Conservation (phyloP, 1,284 basidiomycete genomes). For the Boletus holoroseus region DNA sequence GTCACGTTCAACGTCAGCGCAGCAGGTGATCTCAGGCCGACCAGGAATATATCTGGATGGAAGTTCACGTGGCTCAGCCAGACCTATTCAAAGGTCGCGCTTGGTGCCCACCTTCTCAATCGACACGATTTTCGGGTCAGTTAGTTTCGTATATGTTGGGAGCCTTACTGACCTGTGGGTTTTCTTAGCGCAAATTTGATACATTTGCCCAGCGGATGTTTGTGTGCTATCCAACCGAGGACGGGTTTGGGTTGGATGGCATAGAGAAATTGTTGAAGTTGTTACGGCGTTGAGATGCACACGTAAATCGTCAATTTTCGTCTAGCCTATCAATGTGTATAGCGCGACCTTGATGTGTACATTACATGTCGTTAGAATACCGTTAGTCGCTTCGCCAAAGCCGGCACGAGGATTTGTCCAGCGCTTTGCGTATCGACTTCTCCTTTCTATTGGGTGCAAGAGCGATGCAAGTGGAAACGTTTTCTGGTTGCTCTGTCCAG, state of each 20-base stretch:
- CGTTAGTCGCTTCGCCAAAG: constrained; percentile 23
- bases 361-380: not conserved
- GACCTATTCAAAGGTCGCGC: constrained; percentile 37
- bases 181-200: constrained; percentile 40
- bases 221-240: constrained; percentile 39
- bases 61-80: constrained; percentile 38
- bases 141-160: not conserved
- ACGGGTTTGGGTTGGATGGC: constrained; percentile 41
- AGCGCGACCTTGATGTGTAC: not conserved
- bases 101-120: constrained; percentile 35
- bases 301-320: too few species aligned
- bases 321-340: not conserved
- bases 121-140: constrained; percentile 41
- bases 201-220: constrained; percentile 39
- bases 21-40: constrained; percentile 34
- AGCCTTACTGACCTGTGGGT: not conserved
- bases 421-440: constrained; percentile 37
- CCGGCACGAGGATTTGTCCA: constrained; percentile 35
- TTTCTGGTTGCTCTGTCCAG: constrained; percentile 53
- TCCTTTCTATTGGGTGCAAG: constrained; percentile 47
- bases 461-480: constrained; percentile 48
- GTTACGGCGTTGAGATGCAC: constrained; percentile 28
- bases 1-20: constrained; percentile 45
- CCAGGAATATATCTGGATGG: constrained; percentile 42
- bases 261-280: constrained; percentile 36